Percentiles rank a stretch among this genome's conserved stretches.
Evolutionary conservation across 75 land plant species (phyloP).

Genomic region (Pinus albicaulis): DNA sequence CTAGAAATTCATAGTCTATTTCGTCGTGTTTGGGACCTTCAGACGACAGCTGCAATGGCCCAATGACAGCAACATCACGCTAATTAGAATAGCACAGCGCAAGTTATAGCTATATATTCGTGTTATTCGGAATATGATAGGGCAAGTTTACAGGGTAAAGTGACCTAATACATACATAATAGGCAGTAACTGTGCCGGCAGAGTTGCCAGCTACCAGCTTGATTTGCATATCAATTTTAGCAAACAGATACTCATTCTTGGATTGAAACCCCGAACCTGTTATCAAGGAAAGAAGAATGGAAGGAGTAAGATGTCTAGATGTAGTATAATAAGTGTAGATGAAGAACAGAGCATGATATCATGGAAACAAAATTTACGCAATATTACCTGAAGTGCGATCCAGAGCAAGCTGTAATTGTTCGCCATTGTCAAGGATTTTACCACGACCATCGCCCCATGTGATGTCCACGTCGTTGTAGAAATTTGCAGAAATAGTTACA

Average conservation of each 20-base stretch:
- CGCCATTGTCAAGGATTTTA: conserved; percentile 25
- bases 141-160: too few relatives aligned
- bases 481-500: background rate
- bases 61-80: too few relatives aligned
- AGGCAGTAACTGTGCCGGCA: conserved; percentile 65
- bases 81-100: too few relatives aligned
- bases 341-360: background rate
- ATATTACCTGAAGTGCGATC: conserved; percentile 28
- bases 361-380: too few relatives aligned
- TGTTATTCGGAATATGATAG: too few relatives aligned
- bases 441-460: conserved; percentile 31
- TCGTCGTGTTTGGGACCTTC: conserved; percentile 67
- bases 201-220: conserved; percentile 66
- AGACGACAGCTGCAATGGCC: conserved; percentile 32
- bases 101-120: too few relatives aligned
- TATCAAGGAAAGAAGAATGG: background rate
- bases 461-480: conserved; percentile 24
- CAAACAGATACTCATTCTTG: conserved; percentile 62
- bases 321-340: background rate
- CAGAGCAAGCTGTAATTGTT: conserved; percentile 21
- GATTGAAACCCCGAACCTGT: conserved; percentile 69
- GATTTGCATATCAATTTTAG: conserved; percentile 67
- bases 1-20: conserved; percentile 78
- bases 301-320: background rate
- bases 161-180: conserved; percentile 24